Evolutionary conservation across 306 rosid genomes (phyloP), one percentile per base, ranked within the genome.

Genomic region (Glycine tomentella): DNA sequence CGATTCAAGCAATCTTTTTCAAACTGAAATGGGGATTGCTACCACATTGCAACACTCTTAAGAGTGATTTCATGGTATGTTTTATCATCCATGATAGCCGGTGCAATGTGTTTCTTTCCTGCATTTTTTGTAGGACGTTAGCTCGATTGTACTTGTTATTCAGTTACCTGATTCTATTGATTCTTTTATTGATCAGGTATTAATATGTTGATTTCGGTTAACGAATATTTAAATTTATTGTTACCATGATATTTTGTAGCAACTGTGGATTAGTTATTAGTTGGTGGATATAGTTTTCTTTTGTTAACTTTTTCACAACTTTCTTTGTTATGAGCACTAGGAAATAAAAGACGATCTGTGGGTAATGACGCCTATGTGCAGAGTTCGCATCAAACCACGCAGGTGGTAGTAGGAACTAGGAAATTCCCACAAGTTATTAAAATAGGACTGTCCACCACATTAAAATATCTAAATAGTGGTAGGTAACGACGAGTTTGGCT

Each of bases 11-110:
- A 17, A 16, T 57, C 63, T 17, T 63, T 61, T 34, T 34, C 46
- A 34, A 63, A 62, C 15, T 63, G 44, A 64, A 64, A 36, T 64
- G 0, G 5, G 20, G 69, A 64, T 64, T 64, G 68, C 68, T 25
- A 25, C 65, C 67, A 61, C 67, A 31, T 61, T 61, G 67, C 67
- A 25, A 57, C 13, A 7, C 64, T 25, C 31, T 25, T 25, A 25
- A 25, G 31, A 56, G 33, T 56, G 62, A 56, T 56, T 56, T 16
- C 62, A 56, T 16, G 63, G 63, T 15, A 17, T 57, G 63, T 57
- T 57, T 16, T 56, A 15, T 15, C 5, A 57, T 16, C 63, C 34
- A 16, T 57, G 63, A 56, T 57, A 55, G 4, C 25, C 25, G 0
- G 9, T 55, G 20, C 33, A 56, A 56, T 56, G 64, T 57, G 65